These are phyloP conservation scores for Solanum lignicaule DNA, from an alignment of 257 asterid genomes.

Conservation along the genomic window DNA sequence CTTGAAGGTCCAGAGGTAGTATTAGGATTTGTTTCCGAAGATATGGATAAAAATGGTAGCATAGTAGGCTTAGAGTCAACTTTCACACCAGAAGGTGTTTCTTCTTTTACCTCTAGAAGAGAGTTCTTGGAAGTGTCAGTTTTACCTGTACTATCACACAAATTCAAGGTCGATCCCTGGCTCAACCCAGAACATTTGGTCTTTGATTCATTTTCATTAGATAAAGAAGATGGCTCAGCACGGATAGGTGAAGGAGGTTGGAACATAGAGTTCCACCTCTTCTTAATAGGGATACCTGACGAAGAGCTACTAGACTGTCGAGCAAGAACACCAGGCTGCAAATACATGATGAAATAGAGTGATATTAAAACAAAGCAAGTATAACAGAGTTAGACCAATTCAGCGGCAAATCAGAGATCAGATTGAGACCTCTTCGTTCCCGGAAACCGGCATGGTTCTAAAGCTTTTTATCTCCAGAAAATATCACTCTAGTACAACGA, in stretches of 20 bases:
- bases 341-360: background rate
- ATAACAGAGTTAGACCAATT: background rate
- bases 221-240: conserved; percentile 19
- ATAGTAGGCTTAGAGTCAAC: conserved; percentile 5
- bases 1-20: conserved; percentile 12
- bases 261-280: conserved; percentile 52
- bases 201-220: conserved; percentile 16
- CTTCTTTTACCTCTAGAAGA: conserved; percentile 19
- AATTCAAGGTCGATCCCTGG: conserved; percentile 6
- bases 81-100: background rate
- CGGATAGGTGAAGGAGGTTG: conserved; percentile 39
- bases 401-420: background rate
- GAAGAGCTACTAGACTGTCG: conserved; percentile 37
- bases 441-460: conserved; percentile 5
- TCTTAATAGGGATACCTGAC: conserved; percentile 68
- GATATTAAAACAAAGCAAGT: background rate
- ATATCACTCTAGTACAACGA: conserved; percentile 1
- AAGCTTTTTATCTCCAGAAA: background rate
- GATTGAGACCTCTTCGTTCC: conserved; percentile 6
- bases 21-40: conserved; percentile 12
- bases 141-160: conserved; percentile 11
- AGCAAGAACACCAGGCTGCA: conserved; percentile 42
- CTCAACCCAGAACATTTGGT: conserved; percentile 10
- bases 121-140: conserved; percentile 25
- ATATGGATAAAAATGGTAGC: conserved; percentile 15